These are phyloP conservation scores for Fusarium nematophilum DNA, from an alignment of 2,329 filamentous ascomycete species.

Conservation along the genomic window DNA sequence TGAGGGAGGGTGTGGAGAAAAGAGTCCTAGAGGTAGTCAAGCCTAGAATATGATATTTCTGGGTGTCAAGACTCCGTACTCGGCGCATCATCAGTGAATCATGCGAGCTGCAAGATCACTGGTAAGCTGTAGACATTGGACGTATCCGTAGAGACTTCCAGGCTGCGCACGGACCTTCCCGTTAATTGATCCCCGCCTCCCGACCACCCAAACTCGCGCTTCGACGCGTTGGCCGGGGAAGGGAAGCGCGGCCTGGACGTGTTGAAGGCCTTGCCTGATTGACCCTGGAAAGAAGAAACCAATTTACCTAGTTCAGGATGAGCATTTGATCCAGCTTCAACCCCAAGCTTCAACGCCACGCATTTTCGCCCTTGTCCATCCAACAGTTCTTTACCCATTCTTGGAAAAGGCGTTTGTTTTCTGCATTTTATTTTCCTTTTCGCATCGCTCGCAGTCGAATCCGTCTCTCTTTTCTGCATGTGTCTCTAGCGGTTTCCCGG, in stretches of 20 bases:
- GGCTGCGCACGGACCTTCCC: constrained; percentile 29
- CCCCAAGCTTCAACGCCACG: constrained; percentile 24
- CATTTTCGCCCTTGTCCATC: constrained; percentile 3
- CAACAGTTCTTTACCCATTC: not conserved
- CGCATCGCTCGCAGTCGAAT: constrained; percentile 7
- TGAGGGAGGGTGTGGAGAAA: too few relatives aligned
- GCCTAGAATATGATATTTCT: too few relatives aligned
- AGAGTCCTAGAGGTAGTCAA: too few relatives aligned
- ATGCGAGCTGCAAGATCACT: not conserved
- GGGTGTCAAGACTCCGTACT: too few relatives aligned
- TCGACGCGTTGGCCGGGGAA: constrained; percentile 40
- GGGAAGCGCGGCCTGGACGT: constrained; percentile 35
- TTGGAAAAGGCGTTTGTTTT: not conserved
- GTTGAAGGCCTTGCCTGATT: constrained; percentile 12
- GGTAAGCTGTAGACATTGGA: constrained; percentile 9
- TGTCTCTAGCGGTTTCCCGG: constrained; percentile 37
- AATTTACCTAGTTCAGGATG: constrained; percentile 20
- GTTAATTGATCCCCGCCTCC: constrained; percentile 43
- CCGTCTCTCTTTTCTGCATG: constrained; percentile 33
- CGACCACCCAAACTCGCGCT: constrained; percentile 31
- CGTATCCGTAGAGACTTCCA: constrained; percentile 1
- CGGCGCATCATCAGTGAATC: too few relatives aligned
- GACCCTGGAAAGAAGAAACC: constrained; percentile 6
- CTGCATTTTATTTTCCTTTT: constrained; percentile 6
- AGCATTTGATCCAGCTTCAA: constrained; percentile 23